Base-by-base conservation (phyloP, 2,329 filamentous ascomycete species). In the Monilinia laxa region DNA sequence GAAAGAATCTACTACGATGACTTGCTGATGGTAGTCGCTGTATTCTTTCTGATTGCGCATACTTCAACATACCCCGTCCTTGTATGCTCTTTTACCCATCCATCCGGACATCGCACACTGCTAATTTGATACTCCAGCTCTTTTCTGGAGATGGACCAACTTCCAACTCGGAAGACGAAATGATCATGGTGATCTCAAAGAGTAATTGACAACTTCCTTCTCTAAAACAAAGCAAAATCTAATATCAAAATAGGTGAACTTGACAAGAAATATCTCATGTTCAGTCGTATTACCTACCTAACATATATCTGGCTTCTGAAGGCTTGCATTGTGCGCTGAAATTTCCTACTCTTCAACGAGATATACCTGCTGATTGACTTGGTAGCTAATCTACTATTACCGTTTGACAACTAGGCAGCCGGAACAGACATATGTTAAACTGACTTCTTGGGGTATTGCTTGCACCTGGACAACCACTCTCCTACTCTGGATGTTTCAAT, bases 291-390 rank as follows among this genome's bases (percentile, higher is more conserved):
- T 10, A 66, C 68, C 40, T 71, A 70, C 51, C n/a, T 70, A 16
- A 67, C 68, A 4, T 75, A 71, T 57, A 67, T 73, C 11, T 75
- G 73, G 73, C 51, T 45, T 20, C 45, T 73, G 60, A 74, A 75
- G 65, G 64, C 38, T 18, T 75, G 73, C 62, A 68, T 75, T 53
- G 73, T 74, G 38, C 6, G 67, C 51, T 53, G 35, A 2, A 1
- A 18, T 16, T 2, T 1, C 3, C 20, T 20, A 4, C 40, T 6
- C 23, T 20, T 31, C 6, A 14, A 25, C 6, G 1, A 14, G 11
- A 6, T 57, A n/a, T 40, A 31, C 11, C 3, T 18, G 31, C 55
- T 58, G 6, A 65, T 55, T 10, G 23, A n/a, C 64, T 11, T 40
- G 28, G 12, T 40, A 72, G 72, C 51, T 72, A 35, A 67, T 72